phyloP scores from a whole-genome alignment of 2,329 filamentous ascomycete genomes.

The Colletotrichum kahawae region DNA sequence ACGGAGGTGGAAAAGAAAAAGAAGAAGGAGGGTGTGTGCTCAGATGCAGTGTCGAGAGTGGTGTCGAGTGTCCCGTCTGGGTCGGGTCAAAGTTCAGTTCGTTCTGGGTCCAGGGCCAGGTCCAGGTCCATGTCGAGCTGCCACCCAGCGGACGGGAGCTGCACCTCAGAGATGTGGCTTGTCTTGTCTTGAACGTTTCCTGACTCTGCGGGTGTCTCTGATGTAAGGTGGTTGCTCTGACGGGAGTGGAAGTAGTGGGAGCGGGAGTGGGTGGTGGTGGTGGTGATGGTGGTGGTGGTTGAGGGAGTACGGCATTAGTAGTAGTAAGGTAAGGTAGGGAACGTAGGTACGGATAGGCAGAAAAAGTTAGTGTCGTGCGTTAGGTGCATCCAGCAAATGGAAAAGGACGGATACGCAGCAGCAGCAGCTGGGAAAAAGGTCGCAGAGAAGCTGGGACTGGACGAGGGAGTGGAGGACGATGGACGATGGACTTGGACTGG shows the following conservation, averaged over 20 bases:
- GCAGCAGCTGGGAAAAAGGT: background rate
- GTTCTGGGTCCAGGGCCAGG: conserved; percentile 8
- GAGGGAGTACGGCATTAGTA: background rate
- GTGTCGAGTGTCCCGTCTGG: background rate
- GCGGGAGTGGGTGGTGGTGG: background rate
- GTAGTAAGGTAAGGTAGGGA: background rate
- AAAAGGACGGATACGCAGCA: background rate
- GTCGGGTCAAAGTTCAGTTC: conserved; percentile 8
- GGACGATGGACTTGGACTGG: background rate
- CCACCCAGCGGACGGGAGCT: conserved; percentile 1
- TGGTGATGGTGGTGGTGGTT: background rate
- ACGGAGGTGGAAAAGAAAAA: background rate
- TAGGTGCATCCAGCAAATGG: background rate
- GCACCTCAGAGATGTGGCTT: conserved; percentile 10
- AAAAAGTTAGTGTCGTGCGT: conserved; percentile 5
- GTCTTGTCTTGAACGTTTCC: background rate
- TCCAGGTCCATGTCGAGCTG: conserved; percentile 18
- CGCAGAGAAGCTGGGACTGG: background rate
- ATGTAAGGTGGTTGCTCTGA: background rate
- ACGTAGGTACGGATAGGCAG: background rate
- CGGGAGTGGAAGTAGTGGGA: background rate
- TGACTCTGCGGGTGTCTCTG: background rate
- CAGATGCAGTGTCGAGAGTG: conserved; percentile 2
- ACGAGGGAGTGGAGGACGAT: background rate
- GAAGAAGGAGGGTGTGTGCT: background rate